phyloP scores from a whole-genome alignment of 2,329 filamentous ascomycete species.

The Aspergillus oerlinghausenensis region DNA sequence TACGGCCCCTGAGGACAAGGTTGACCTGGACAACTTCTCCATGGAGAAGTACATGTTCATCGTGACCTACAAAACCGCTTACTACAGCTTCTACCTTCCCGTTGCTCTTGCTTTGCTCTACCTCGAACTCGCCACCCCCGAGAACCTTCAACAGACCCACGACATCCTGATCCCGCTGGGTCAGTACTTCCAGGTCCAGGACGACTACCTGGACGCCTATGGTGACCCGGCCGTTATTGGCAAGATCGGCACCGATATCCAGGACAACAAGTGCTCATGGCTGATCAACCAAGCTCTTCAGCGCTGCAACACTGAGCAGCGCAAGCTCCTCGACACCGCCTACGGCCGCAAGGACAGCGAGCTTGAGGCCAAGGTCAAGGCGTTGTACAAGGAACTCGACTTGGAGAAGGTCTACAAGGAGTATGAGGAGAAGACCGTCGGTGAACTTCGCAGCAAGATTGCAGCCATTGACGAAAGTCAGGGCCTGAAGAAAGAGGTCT shows the following conservation, averaged over 20 bases:
- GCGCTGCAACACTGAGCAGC: slow-evolving; percentile 76
- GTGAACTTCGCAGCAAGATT: slow-evolving; percentile 73
- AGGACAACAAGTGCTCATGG: slow-evolving; percentile 99
- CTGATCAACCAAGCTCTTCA: slow-evolving; percentile 89
- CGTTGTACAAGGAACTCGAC: slow-evolving; percentile 78
- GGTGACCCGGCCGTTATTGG: slow-evolving; percentile 88
- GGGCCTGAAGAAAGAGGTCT: slow-evolving; percentile 85
- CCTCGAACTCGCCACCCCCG: slow-evolving; percentile 74
- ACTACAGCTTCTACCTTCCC: slow-evolving; percentile 98
- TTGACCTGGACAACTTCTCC: slow-evolving; percentile 92
- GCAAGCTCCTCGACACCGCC: slow-evolving; percentile 80
- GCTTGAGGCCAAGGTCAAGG: slow-evolving; percentile 82
- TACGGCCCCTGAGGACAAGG: slow-evolving; percentile 88
- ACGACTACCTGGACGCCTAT: slow-evolving; percentile 98
- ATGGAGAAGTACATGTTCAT: slow-evolving; percentile 93
- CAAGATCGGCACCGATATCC: slow-evolving; percentile 98
- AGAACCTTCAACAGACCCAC: slow-evolving; percentile 84
- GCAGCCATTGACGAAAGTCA: slow-evolving; percentile 74
- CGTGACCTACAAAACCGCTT: slow-evolving; percentile 98
- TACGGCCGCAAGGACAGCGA: slow-evolving; percentile 87
- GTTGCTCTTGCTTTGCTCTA: slow-evolving; percentile 86
- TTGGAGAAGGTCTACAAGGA: slow-evolving; percentile 78
- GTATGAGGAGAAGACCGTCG: slow-evolving; percentile 83
- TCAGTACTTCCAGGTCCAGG: slow-evolving; percentile 98
- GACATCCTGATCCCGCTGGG: slow-evolving; percentile 94